A percentile compares a stretch with the other conserved stretches of the same genome.
These are phyloP conservation scores for Oryza longistaminata DNA, from an alignment of 176 grass and related monocot species.

Conservation along the genomic window DNA sequence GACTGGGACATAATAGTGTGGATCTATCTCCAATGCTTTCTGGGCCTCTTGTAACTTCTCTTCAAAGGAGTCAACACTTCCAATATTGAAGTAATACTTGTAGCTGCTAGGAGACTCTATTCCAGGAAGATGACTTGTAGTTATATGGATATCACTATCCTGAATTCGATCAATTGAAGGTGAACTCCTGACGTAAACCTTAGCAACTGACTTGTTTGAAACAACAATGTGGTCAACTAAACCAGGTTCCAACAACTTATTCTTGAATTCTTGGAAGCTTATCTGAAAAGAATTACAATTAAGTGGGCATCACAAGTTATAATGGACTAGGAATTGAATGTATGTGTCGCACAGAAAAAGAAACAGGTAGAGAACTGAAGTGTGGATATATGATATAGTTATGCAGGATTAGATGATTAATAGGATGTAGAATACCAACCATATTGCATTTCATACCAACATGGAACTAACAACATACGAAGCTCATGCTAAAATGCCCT, in stretches of 20 bases:
- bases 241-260: constrained; percentile 79
- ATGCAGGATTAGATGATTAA: constrained; percentile 13
- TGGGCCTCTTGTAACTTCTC: constrained; percentile 87
- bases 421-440: neutral
- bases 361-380: neutral
- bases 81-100: constrained; percentile 94
- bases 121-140: constrained; percentile 49
- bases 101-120: constrained; percentile 51
- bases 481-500: neutral
- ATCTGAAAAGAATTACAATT: constrained; percentile 55
- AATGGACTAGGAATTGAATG: constrained; percentile 20
- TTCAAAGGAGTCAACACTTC: constrained; percentile 93
- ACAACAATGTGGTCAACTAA: constrained; percentile 95
- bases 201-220: constrained; percentile 84
- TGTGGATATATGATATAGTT: neutral
- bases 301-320: constrained; percentile 16
- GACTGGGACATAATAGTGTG: constrained; percentile 83
- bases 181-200: constrained; percentile 72
- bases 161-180: constrained; percentile 43
- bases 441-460: neutral
- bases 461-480: neutral
- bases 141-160: constrained; percentile 47
- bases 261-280: constrained; percentile 98
- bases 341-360: constrained; percentile 3
- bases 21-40: constrained; percentile 64